Conservation (phyloP, 768 basidiomycete species). For the Filobasidium wieringae region DNA sequence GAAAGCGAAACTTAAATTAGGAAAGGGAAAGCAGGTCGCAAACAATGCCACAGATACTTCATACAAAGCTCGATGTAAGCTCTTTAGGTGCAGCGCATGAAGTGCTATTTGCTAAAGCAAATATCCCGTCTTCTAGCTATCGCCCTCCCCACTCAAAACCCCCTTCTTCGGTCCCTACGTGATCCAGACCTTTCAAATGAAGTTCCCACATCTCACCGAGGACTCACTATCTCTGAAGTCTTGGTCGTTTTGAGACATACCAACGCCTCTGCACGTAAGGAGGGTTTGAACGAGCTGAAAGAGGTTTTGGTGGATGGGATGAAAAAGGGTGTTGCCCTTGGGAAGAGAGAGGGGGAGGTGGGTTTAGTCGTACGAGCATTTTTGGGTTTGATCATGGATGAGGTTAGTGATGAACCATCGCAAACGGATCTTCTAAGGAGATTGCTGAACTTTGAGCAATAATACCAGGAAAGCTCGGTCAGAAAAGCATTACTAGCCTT, state of each 20-base stretch:
- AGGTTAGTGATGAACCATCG: conserved; percentile 46
- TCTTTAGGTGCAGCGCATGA: neutral
- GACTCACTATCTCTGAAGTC: conserved; percentile 64
- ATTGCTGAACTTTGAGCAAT: conserved; percentile 10
- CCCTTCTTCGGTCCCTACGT: conserved; percentile 25
- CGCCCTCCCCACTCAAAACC: conserved; percentile 69
- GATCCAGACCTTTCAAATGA: conserved; percentile 15
- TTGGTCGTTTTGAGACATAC: conserved; percentile 72
- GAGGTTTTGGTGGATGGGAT: conserved; percentile 22
- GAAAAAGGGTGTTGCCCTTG: conserved; percentile 11
- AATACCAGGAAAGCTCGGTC: conserved; percentile 59
- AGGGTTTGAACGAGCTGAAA: conserved; percentile 41
- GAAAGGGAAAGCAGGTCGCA: conserved; percentile 75
- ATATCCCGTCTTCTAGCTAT: conserved; percentile 52
- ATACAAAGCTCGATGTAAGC: conserved; percentile 83
- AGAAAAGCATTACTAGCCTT: conserved; percentile 61
- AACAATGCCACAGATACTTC: conserved; percentile 87
- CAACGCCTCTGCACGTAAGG: conserved; percentile 61
- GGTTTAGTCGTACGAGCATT: conserved; percentile 26
- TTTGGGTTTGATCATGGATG: conserved; percentile 54
- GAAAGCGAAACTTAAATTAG: conserved; percentile 95
- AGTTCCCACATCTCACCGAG: conserved; percentile 60
- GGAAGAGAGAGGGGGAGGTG: conserved; percentile 23
- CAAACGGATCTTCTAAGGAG: neutral
- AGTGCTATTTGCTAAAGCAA: neutral